Evolutionary conservation across 352 stramenopile genomes (phyloP).

Genomic region (Globisporangium polare): DNA sequence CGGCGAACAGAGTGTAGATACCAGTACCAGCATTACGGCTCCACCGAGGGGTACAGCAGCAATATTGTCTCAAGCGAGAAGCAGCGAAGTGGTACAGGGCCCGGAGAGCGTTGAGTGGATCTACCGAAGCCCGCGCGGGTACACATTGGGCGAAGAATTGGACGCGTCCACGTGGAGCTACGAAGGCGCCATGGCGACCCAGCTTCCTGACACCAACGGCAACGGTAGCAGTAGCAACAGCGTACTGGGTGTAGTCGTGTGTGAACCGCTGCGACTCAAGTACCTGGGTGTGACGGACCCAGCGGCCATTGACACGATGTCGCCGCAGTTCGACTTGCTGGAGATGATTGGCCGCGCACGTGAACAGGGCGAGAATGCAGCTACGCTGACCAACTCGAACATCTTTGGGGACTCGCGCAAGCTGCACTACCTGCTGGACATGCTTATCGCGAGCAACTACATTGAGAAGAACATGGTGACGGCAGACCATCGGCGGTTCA

Average conservation of each 20-base stretch:
- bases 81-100: constrained; percentile 14
- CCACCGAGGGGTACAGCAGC: neutral
- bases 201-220: neutral
- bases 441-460: constrained; percentile 56
- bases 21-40: neutral
- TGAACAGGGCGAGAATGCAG: constrained; percentile 61
- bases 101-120: constrained; percentile 47
- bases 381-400: constrained; percentile 39
- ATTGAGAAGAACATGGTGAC: constrained; percentile 79
- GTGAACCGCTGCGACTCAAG: constrained; percentile 57
- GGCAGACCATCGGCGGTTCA: constrained; percentile 65
- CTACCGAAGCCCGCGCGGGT: constrained; percentile 61
- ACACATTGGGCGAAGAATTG: constrained; percentile 51
- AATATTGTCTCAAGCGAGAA: neutral
- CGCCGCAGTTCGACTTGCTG: constrained; percentile 70
- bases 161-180: constrained; percentile 49
- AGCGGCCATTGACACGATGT: constrained; percentile 51
- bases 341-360: constrained; percentile 68
- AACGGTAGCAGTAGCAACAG: constrained; percentile 22
- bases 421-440: constrained; percentile 79
- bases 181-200: constrained; percentile 49
- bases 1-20: neutral
- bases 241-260: constrained; percentile 69
- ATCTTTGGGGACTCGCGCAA: constrained; percentile 72
- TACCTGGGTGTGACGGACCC: constrained; percentile 61